Percentiles rank a stretch among this genome's conserved stretches.
Conservation (phyloP, 352 stramenopile genomes). For the Phytopythium kandeliae region DNA sequence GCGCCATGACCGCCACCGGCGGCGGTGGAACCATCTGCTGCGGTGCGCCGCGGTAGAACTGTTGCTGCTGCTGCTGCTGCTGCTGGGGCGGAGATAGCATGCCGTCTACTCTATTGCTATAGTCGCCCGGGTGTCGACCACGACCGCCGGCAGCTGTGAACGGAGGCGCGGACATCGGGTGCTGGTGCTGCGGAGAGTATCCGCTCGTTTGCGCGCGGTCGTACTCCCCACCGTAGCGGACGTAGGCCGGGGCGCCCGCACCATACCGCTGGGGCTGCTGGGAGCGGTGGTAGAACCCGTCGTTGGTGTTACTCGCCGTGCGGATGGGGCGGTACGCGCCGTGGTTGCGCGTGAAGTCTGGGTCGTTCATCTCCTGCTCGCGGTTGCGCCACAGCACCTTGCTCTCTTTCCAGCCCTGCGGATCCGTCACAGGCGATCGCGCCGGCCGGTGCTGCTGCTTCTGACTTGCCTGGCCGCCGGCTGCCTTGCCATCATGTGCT, state of each 20-base stretch:
- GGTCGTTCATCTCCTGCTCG: conserved; percentile 92
- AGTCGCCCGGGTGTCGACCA: conserved; percentile 27
- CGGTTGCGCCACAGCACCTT: conserved; percentile 94
- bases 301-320: conserved; percentile 10
- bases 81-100: conserved; percentile 20
- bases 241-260: conserved; percentile 1
- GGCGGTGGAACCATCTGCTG: conserved; percentile 30
- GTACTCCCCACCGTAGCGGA: conserved; percentile 11
- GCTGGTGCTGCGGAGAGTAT: conserved; percentile 2
- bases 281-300: conserved; percentile 8
- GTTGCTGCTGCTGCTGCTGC: conserved; percentile 21
- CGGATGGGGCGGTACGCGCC: conserved; percentile 45
- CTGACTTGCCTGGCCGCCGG: background rate
- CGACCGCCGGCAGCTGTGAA: conserved; percentile 12
- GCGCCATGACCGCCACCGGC: conserved; percentile 19
- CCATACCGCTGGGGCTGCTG: conserved; percentile 21
- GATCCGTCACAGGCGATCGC: conserved; percentile 2
- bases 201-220: background rate
- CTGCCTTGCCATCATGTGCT: background rate
- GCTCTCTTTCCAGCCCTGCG: conserved; percentile 82
- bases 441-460: background rate
- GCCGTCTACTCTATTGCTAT: conserved; percentile 62
- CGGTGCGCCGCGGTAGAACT: conserved; percentile 21
- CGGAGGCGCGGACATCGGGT: conserved; percentile 2
- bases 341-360: conserved; percentile 86